Percentiles rank a stretch among this genome's conserved stretches.
Conservation (phyloP, 768 basidiomycete genomes). For the Boletus sp. region DNA sequence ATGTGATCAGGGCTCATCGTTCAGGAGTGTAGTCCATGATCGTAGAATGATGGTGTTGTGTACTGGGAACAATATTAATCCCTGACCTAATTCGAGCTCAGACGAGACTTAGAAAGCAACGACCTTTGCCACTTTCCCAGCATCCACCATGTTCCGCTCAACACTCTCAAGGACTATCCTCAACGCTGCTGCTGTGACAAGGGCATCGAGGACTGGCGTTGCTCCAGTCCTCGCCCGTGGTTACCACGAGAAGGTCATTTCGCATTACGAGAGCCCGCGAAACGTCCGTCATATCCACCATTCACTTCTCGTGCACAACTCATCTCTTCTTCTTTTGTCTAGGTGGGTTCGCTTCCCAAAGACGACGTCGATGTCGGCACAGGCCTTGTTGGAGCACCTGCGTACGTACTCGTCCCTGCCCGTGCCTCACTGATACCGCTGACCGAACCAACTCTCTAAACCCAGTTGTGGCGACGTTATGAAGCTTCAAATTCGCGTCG, state of each 20-base stretch:
- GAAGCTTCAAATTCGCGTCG: slow-evolving; percentile 98
- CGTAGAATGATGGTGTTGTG: too few relatives aligned
- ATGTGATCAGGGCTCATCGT: slow-evolving; percentile 31
- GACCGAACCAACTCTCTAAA: slow-evolving; percentile 6
- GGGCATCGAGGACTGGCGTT: slow-evolving; percentile 37
- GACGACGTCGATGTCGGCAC: slow-evolving; percentile 90
- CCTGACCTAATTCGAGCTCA: slow-evolving; percentile 22
- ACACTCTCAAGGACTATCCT: slow-evolving; percentile 51
- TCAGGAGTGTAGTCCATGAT: too few relatives aligned
- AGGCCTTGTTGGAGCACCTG: slow-evolving; percentile 96
- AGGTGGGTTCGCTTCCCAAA: slow-evolving; percentile 98
- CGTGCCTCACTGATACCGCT: slow-evolving; percentile 11
- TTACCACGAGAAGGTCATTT: slow-evolving; percentile 96
- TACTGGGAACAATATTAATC: neutral
- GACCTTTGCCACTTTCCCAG: slow-evolving; percentile 21
- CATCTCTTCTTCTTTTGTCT: slow-evolving; percentile 31
- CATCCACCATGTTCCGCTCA: slow-evolving; percentile 68
- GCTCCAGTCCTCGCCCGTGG: slow-evolving; percentile 60
- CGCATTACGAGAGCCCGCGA: slow-evolving; percentile 95
- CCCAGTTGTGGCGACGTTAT: slow-evolving; percentile 94
- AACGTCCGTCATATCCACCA: slow-evolving; percentile 64
- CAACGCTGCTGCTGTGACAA: slow-evolving; percentile 44
- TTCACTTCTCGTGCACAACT: slow-evolving; percentile 48
- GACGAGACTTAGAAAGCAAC: slow-evolving; percentile 11
- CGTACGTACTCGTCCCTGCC: slow-evolving; percentile 51